A percentile compares a stretch with the other conserved stretches of the same genome.
Evolutionary conservation across 306 rosid species (phyloP).

Genomic region (Cicer cuneatum): DNA sequence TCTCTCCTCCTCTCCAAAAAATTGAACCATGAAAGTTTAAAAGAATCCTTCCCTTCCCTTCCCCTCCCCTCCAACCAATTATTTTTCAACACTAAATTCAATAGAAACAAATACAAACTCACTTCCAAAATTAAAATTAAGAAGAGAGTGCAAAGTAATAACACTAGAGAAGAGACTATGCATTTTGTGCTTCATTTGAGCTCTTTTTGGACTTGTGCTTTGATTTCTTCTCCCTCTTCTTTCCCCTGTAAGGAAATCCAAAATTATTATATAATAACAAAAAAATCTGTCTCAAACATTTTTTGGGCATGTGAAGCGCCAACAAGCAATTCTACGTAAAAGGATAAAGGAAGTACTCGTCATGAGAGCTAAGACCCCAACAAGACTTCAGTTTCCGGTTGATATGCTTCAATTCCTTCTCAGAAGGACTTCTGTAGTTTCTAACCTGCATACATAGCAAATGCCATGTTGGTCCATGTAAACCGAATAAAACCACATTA

Average conservation of each 20-base stretch:
- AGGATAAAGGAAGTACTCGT: constrained; percentile 65
- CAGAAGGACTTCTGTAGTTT: constrained; percentile 72
- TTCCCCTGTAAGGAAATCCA: constrained; percentile 58
- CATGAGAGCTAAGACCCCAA: constrained; percentile 86
- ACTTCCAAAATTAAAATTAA: constrained; percentile 31
- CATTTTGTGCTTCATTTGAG: constrained; percentile 57
- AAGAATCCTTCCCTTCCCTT: no score
- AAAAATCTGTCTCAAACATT: constrained; percentile 11
- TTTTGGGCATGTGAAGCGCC: not conserved
- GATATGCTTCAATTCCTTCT: constrained; percentile 88
- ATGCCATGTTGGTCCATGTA: constrained; percentile 45
- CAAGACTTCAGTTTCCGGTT: constrained; percentile 84
- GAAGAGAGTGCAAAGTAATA: constrained; percentile 6
- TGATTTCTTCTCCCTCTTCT: constrained; percentile 94
- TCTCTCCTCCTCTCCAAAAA: no score
- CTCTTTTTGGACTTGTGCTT: constrained; percentile 88
- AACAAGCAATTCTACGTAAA: constrained; percentile 29
- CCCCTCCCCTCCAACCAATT: no score
- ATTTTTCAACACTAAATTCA: not conserved
- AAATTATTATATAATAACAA: constrained; percentile 10
- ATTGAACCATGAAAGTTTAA: no score
- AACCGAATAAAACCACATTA: constrained; percentile 37
- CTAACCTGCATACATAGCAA: constrained; percentile 57
- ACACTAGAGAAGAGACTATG: constrained; percentile 38
- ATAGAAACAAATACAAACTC: constrained; percentile 8